Evolutionary conservation across 108 stramenopile species (phyloP).

Genomic region (Aurantiochytrium sp.): DNA sequence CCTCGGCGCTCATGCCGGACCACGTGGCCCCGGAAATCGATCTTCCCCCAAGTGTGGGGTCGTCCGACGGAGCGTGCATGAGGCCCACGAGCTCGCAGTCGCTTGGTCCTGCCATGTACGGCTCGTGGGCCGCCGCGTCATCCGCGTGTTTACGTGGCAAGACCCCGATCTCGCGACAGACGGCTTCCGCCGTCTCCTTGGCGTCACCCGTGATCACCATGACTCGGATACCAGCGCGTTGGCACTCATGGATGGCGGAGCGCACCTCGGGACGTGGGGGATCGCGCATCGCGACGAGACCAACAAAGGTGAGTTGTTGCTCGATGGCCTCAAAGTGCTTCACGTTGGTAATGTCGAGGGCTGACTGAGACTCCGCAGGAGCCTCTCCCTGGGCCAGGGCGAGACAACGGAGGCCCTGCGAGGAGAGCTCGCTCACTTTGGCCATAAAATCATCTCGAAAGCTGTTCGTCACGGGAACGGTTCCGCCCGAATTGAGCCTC

Average conservation of each 20-base stretch:
- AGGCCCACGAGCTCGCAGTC: neutral
- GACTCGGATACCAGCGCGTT: slow-evolving; percentile 84
- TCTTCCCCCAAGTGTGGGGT: neutral
- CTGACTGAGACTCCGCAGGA: neutral
- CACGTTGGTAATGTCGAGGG: neutral
- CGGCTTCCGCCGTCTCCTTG: slow-evolving; percentile 86
- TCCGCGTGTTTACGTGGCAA: slow-evolving; percentile 25
- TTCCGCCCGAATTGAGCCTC: slow-evolving; percentile 40
- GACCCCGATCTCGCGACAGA: slow-evolving; percentile 67
- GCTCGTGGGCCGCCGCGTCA: neutral
- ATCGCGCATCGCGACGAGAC: slow-evolving; percentile 91
- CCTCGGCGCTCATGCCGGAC: slow-evolving; percentile 29
- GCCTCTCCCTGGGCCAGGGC: slow-evolving; percentile 62
- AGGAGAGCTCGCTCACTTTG: slow-evolving; percentile 70
- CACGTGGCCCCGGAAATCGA: slow-evolving; percentile 35
- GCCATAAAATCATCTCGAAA: slow-evolving; percentile 65
- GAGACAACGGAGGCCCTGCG: slow-evolving; percentile 77
- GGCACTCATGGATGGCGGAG: slow-evolving; percentile 74
- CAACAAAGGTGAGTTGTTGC: slow-evolving; percentile 80
- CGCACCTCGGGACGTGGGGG: slow-evolving; percentile 95
- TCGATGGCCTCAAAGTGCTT: slow-evolving; percentile 59
- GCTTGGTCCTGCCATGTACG: neutral
- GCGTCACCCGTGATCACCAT: slow-evolving; percentile 98
- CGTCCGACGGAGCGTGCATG: neutral
- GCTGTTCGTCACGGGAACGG: neutral